phyloP scores from a whole-genome alignment of 805 yeast species.

The Teunomyces funiuensis region DNA sequence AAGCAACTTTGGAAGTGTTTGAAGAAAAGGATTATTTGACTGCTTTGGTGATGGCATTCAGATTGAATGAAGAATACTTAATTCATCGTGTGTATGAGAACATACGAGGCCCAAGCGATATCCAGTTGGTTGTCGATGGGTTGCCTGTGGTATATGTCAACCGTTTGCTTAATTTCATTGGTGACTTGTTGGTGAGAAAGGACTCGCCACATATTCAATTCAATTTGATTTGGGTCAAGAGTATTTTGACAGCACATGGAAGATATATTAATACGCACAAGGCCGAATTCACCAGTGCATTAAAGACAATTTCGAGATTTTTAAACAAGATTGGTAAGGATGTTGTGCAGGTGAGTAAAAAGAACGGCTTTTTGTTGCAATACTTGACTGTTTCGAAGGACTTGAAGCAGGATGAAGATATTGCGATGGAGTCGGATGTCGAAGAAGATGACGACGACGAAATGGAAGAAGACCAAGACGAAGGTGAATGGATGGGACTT shows the following conservation, averaged over 20 bases:
- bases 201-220: constrained; percentile 85
- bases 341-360: constrained; percentile 53
- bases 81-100: constrained; percentile 72
- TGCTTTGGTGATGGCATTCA: constrained; percentile 89
- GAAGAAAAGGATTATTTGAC: constrained; percentile 62
- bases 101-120: constrained; percentile 63
- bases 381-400: constrained; percentile 40
- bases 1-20: constrained; percentile 61
- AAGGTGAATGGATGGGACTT: constrained; percentile 34
- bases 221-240: constrained; percentile 76
- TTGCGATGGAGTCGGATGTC: constrained; percentile 8
- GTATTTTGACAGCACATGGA: constrained; percentile 72
- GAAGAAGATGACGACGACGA: constrained; percentile 15
- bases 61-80: constrained; percentile 79
- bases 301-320: constrained; percentile 74
- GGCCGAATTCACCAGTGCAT: constrained; percentile 58
- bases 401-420: constrained; percentile 9
- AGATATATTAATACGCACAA: constrained; percentile 62
- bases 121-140: constrained; percentile 62
- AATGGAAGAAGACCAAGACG: constrained; percentile 27
- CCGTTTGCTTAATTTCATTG: constrained; percentile 67
- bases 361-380: constrained; percentile 53
- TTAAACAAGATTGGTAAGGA: constrained; percentile 74
- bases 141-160: constrained; percentile 77
- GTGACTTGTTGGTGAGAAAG: constrained; percentile 45